These are phyloP conservation scores for Asterionellopsis glacialis DNA, from an alignment of 108 stramenopile species.

Conservation along the genomic window DNA sequence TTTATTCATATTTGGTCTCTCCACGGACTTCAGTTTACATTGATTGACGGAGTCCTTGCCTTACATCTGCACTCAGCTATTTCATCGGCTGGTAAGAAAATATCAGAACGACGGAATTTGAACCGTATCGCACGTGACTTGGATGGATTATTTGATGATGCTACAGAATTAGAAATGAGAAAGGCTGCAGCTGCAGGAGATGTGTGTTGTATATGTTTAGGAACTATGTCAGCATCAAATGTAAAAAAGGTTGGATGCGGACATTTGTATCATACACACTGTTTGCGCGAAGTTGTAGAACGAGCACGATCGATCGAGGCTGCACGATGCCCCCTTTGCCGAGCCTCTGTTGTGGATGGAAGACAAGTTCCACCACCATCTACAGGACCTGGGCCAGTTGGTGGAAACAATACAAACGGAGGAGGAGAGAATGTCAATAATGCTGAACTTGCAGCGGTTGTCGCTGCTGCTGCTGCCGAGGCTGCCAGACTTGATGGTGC, in stretches of 20 bases:
- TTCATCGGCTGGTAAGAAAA: constrained; percentile 45
- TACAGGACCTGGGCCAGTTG: neutral
- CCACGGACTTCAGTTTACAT: constrained; percentile 61
- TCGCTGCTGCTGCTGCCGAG: neutral
- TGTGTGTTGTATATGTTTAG: constrained; percentile 79
- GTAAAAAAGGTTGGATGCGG: constrained; percentile 75
- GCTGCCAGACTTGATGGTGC: no score
- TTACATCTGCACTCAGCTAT: constrained; percentile 71
- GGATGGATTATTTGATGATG: constrained; percentile 50
- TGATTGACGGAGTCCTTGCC: constrained; percentile 66
- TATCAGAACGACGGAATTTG: constrained; percentile 58
- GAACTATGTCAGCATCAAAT: constrained; percentile 49
- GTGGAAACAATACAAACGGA: constrained; percentile 3
- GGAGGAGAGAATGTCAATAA: neutral
- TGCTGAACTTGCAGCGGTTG: constrained; percentile 1
- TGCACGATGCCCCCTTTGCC: constrained; percentile 72
- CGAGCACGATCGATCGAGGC: constrained; percentile 54
- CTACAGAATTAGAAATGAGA: constrained; percentile 55
- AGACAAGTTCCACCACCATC: constrained; percentile 4
- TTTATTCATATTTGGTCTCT: constrained; percentile 69
- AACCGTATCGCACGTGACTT: constrained; percentile 53
- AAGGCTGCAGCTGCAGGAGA: constrained; percentile 63
- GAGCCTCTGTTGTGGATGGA: constrained; percentile 50
- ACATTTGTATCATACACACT: constrained; percentile 71
- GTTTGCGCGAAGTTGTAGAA: constrained; percentile 77